phyloP scores from a whole-genome alignment of 1,284 basidiomycete genomes.

The Pseudomicrostroma phylloplanum region DNA sequence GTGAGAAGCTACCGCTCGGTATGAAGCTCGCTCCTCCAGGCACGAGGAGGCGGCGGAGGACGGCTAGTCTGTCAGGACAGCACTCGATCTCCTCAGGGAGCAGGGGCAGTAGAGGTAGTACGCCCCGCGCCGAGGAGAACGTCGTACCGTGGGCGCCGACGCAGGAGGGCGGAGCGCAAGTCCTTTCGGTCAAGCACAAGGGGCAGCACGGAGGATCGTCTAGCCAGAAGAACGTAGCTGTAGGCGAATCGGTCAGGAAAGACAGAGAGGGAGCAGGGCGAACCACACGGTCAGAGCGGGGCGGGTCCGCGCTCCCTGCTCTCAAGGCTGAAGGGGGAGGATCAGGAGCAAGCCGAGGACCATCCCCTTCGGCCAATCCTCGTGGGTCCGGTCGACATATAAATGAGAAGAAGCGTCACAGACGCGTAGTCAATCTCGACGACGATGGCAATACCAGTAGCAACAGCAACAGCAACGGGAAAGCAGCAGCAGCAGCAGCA shows the following conservation, averaged over 20 bases:
- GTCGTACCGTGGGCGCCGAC: background rate
- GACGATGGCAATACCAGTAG: constrained; percentile 9
- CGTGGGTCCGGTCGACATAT: background rate
- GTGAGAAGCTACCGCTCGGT: constrained; percentile 20
- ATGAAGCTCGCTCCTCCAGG: background rate
- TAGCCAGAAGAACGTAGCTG: background rate
- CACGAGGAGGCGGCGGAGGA: constrained; percentile 2
- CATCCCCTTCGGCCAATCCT: background rate
- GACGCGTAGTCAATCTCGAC: constrained; percentile 26
- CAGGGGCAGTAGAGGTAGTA: background rate
- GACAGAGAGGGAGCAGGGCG: background rate
- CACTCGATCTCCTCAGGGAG: background rate
- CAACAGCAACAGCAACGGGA: constrained; percentile 9
- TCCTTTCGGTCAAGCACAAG: background rate
- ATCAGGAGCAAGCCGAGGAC: background rate
- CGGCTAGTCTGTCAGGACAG: background rate
- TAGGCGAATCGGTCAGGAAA: background rate
- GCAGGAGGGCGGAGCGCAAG: background rate
- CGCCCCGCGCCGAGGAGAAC: background rate
- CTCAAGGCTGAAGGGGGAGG: background rate
- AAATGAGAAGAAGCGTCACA: constrained; percentile 15
- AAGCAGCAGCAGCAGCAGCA: background rate
- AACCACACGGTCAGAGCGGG: no score
- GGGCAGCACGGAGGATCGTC: background rate
- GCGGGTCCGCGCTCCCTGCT: no score